These are phyloP conservation scores for Sanchytrium tribonematis DNA, from an alignment of 371 early-diverging fungal species.

Conservation along the genomic window DNA sequence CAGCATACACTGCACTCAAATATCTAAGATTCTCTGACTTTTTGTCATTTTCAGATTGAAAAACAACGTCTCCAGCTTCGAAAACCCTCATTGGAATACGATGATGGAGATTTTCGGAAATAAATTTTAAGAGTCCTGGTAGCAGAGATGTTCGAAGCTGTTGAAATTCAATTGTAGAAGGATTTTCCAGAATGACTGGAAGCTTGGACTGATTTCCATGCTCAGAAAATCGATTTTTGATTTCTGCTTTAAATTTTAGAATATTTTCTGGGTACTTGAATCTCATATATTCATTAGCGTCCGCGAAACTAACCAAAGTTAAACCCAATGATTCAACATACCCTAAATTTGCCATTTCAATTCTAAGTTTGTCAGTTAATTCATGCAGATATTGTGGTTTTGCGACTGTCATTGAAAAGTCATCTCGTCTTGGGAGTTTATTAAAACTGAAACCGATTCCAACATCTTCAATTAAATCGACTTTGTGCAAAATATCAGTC, in stretches of 20 bases:
- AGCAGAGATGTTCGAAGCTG: conserved; percentile 60
- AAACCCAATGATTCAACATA: conserved; percentile 89
- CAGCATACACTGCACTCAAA: conserved; percentile 59
- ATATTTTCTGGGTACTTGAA: conserved; percentile 2
- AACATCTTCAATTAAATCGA: conserved; percentile 97
- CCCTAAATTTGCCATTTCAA: conserved; percentile 70
- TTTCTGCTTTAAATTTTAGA: conserved; percentile 27
- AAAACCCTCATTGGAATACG: conserved; percentile 84
- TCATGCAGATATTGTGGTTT: conserved; percentile 78
- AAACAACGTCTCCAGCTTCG: conserved; percentile 86
- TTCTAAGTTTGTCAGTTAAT: conserved; percentile 57
- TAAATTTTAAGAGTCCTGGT: conserved; percentile 86
- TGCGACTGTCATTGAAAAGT: conserved; percentile 55
- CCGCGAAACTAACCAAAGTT: conserved; percentile 35
- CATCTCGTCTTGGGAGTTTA: conserved; percentile 55
- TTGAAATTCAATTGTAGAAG: conserved; percentile 72
- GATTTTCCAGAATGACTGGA: conserved; percentile 77
- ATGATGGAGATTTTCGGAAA: conserved; percentile 64
- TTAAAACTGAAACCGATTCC: conserved; percentile 98
- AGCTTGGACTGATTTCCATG: conserved; percentile 33
- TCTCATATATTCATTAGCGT: conserved; percentile 2
- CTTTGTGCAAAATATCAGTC: conserved; percentile 84
- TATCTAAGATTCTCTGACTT: conserved; percentile 71
- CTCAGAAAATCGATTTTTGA: conserved; percentile 74
- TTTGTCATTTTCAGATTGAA: conserved; percentile 54